These are phyloP conservation scores for Trichosporon faecale DNA, from an alignment of 1,284 basidiomycete genomes.

Conservation along the genomic window DNA sequence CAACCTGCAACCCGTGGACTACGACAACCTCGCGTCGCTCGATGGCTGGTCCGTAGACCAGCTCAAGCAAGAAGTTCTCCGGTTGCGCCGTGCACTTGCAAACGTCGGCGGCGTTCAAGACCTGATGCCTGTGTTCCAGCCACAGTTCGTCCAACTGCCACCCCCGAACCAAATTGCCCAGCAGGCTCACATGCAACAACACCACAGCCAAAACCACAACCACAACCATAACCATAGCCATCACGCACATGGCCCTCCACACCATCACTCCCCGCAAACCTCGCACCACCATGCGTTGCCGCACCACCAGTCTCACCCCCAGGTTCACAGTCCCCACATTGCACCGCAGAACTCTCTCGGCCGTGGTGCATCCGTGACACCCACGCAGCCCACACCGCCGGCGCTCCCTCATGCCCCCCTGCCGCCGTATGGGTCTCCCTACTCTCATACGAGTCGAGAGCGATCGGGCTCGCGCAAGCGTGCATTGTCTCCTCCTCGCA, in stretches of 20 bases:
- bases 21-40: conserved; percentile 20
- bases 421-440: background rate
- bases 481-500: background rate
- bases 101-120: background rate
- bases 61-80: conserved; percentile 35
- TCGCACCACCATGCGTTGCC: conserved; percentile 8
- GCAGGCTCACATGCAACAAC: conserved; percentile 10
- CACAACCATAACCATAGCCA: conserved; percentile 3
- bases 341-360: background rate
- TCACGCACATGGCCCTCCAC: background rate
- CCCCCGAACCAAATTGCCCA: conserved; percentile 2
- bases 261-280: background rate
- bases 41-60: conserved; percentile 33
- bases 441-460: background rate
- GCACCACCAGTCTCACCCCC: background rate
- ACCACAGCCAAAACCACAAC: background rate
- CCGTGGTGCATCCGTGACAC: background rate
- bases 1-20: conserved; percentile 14
- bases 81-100: conserved; percentile 26
- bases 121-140: conserved; percentile 3
- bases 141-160: conserved; percentile 8
- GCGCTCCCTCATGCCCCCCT: background rate
- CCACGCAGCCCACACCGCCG: background rate
- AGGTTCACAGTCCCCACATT: background rate
- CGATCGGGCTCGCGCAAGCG: conserved; percentile 13